Conservation (phyloP, 169 alveolate genomes). For the Eimeria zaria region DNA sequence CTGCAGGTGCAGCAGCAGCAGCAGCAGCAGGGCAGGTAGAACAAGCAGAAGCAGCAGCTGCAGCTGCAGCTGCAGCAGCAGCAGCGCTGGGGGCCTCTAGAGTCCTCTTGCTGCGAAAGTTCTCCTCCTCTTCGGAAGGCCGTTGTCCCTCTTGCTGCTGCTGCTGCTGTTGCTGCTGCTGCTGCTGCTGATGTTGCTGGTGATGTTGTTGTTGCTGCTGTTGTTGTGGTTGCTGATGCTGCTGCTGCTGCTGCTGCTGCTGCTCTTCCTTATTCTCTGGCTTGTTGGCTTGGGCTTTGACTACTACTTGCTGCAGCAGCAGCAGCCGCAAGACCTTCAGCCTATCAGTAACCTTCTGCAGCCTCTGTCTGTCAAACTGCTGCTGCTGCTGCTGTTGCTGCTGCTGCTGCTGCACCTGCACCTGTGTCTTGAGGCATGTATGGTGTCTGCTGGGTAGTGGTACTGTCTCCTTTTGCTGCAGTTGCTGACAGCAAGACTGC, state of each 20-base stretch:
- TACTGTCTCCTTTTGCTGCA: not conserved
- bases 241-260: constrained; percentile 4
- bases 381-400: constrained; percentile 3
- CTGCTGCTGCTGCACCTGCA: constrained; percentile 24
- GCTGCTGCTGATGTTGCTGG: not conserved
- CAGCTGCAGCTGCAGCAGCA: not conserved
- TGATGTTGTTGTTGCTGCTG: not conserved
- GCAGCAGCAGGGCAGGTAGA: not conserved
- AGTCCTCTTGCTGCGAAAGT: constrained; percentile 7
- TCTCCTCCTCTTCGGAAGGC: not conserved
- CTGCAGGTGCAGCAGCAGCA: constrained; percentile 1
- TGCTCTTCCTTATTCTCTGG: no score
- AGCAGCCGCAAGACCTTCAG: constrained; percentile 19
- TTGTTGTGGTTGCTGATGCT: not conserved
- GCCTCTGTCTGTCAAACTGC: not conserved
- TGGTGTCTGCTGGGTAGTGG: not conserved
- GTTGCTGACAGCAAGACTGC: not conserved
- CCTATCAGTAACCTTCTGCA: not conserved
- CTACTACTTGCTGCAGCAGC: not conserved
- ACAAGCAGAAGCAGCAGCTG: not conserved
- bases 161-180: not conserved
- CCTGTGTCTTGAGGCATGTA: not conserved
- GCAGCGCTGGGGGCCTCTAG: not conserved
- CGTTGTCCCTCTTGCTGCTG: not conserved
- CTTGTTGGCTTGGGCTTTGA: not conserved